These are phyloP conservation scores for Arthonia radiata DNA, from an alignment of 495 filamentous ascomycete species.

Conservation along the genomic window DNA sequence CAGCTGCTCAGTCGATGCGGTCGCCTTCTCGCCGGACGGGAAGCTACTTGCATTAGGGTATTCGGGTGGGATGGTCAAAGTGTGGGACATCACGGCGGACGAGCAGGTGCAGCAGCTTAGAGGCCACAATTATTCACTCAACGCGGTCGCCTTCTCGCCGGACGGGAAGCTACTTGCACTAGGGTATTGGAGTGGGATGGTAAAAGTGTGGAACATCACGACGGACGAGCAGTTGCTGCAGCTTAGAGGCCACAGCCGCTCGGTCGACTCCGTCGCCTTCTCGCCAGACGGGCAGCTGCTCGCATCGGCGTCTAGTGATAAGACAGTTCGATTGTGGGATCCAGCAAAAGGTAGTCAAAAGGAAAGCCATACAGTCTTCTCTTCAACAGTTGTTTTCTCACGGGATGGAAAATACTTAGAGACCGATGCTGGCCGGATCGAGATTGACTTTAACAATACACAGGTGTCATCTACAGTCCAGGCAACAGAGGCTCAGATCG, in stretches of 20 bases:
- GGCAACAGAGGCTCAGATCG: no score
- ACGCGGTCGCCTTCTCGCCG: constrained; percentile 12
- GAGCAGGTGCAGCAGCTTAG: no score
- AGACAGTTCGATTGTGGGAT: constrained; percentile 17
- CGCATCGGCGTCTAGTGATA: constrained; percentile 13
- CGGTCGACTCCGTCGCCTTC: constrained; percentile 2
- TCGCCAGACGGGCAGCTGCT: constrained; percentile 3
- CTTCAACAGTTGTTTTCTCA: no score
- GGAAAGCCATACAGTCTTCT: no score
- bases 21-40: constrained; percentile 5
- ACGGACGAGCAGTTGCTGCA: constrained; percentile 8
- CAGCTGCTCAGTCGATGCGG: constrained; percentile 1
- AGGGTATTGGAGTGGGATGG: constrained; percentile 3
- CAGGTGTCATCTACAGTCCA: no score
- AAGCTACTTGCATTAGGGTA: constrained; percentile 4
- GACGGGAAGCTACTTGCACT: constrained; percentile 7
- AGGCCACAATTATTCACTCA: constrained; percentile 9
- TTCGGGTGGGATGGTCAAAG: no score
- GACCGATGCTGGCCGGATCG: no score
- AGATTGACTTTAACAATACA: no score
- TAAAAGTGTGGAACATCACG: constrained; percentile 11
- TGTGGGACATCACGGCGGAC: no score
- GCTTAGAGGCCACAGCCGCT: constrained; percentile 3
- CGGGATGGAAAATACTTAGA: no score
- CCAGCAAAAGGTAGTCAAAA: constrained; percentile 7